phyloP scores from a whole-genome alignment of 805 yeast species.

The Wickerhamiella kurtzmanii region DNA sequence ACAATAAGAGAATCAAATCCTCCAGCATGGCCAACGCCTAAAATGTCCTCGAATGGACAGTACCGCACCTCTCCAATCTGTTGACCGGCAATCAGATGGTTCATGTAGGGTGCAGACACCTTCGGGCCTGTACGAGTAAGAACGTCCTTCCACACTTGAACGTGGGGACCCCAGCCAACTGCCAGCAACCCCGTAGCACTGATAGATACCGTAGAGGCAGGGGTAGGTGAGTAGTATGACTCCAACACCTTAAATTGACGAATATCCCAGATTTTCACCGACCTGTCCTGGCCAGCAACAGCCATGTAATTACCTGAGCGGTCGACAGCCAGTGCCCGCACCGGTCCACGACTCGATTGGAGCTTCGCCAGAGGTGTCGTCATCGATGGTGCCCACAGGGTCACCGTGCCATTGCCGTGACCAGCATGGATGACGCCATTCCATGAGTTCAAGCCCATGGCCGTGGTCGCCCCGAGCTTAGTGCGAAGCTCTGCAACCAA shows the following conservation, averaged over 20 bases:
- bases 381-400: slow-evolving; percentile 88
- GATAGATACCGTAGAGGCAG: slow-evolving; percentile 63
- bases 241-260: slow-evolving; percentile 69
- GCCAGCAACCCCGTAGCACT: slow-evolving; percentile 81
- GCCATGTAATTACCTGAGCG: slow-evolving; percentile 93
- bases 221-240: slow-evolving; percentile 65
- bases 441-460: slow-evolving; percentile 87
- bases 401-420: slow-evolving; percentile 81
- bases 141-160: slow-evolving; percentile 85
- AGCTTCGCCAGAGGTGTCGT: slow-evolving; percentile 73
- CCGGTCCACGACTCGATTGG: slow-evolving; percentile 74
- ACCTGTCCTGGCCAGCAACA: slow-evolving; percentile 74
- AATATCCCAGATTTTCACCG: slow-evolving; percentile 85
- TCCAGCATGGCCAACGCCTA: slow-evolving; percentile 69
- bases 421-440: slow-evolving; percentile 92
- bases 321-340: slow-evolving; percentile 71
- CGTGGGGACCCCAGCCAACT: slow-evolving; percentile 93
- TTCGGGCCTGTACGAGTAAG: slow-evolving; percentile 36
- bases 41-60: slow-evolving; percentile 93
- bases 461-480: slow-evolving; percentile 76
- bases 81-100: slow-evolving; percentile 69
- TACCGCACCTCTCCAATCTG: slow-evolving; percentile 53
- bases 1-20: slow-evolving; percentile 78
- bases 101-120: slow-evolving; percentile 84
- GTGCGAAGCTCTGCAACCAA: slow-evolving; percentile 75